phyloP scores from a whole-genome alignment of 805 yeast genomes.

The Saturnispora kantuleensis region DNA sequence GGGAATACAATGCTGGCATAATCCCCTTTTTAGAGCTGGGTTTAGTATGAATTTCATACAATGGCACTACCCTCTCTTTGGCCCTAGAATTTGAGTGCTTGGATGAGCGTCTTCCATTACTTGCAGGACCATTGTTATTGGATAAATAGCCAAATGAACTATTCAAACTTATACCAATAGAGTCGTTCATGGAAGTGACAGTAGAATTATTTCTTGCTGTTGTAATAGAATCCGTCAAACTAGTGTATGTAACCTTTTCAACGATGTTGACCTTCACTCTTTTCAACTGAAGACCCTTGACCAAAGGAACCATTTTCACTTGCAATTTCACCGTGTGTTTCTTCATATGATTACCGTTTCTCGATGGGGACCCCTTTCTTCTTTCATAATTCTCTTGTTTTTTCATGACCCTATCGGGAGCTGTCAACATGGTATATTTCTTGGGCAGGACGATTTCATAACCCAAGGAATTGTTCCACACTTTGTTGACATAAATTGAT shows the following conservation, averaged over 20 bases:
- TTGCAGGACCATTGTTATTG: not conserved
- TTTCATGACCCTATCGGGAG: constrained; percentile 16
- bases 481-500: constrained; percentile 65
- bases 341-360: constrained; percentile 18
- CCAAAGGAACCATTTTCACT: constrained; percentile 57
- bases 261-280: constrained; percentile 56
- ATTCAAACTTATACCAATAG: no score
- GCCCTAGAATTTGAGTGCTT: constrained; percentile 23
- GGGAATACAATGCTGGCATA: constrained; percentile 38
- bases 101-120: not conserved
- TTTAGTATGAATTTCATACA: constrained; percentile 58
- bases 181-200: not conserved
- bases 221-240: not conserved
- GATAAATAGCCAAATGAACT: no score
- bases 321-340: constrained; percentile 35
- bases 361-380: constrained; percentile 22
- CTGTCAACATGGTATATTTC: constrained; percentile 57
- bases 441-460: constrained; percentile 65
- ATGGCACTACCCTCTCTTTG: constrained; percentile 44
- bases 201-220: not conserved
- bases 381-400: constrained; percentile 6
- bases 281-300: constrained; percentile 51
- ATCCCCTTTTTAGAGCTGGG: not conserved
- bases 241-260: constrained; percentile 58
- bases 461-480: constrained; percentile 63